Conservation (phyloP, 306 rosid genomes). For the Carpinus fangiana region DNA sequence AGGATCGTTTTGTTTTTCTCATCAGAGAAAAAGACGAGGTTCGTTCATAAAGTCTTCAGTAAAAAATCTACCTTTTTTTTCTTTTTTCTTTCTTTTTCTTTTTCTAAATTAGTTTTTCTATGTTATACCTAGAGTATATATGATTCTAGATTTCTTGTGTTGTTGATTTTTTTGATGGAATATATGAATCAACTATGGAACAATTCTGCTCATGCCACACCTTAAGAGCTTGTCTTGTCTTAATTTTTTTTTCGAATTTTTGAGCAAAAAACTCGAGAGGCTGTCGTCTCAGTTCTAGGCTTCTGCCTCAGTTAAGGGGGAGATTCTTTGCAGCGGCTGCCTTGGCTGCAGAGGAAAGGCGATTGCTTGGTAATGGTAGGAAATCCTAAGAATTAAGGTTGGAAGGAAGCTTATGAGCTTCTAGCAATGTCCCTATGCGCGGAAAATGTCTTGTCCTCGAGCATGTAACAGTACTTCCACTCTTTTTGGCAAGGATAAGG, state of each 20-base stretch:
- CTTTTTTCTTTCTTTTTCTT: neutral
- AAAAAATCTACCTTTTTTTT: neutral
- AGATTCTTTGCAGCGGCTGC: no score
- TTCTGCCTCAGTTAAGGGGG: no score
- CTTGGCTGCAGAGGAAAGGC: no score
- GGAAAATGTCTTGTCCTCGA: neutral
- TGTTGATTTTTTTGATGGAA: neutral
- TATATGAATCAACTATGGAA: neutral
- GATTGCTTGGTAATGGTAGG: no score
- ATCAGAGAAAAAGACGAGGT: slow-evolving; percentile 68
- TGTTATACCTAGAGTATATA: neutral
- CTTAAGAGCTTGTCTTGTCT: no score
- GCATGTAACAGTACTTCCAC: neutral
- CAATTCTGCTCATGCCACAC: no score
- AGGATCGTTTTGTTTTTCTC: slow-evolving; percentile 31
- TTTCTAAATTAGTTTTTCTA: neutral
- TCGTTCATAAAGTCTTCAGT: neutral
- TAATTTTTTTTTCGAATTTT: no score
- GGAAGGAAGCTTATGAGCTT: neutral
- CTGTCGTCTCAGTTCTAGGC: no score
- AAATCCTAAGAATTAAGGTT: no score
- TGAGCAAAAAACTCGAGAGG: no score
- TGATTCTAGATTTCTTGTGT: neutral
- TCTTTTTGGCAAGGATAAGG: neutral
- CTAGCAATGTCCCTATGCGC: neutral